Percentiles rank a stretch among this genome's conserved stretches.
Conservation (phyloP, 768 basidiomycete genomes). For the Xerocomus spinulosus region DNA sequence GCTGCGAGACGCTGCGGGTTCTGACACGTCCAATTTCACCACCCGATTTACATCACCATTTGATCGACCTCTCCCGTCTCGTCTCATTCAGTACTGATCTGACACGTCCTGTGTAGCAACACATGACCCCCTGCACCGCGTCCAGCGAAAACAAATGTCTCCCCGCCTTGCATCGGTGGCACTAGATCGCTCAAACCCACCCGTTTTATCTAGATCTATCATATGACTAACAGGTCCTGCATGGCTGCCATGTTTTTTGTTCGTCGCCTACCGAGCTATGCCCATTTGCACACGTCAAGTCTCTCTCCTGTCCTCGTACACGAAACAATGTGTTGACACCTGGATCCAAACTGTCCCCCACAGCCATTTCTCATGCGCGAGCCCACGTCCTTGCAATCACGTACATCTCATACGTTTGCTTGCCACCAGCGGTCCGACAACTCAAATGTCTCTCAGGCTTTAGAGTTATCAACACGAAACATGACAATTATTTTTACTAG, state of each 20-base stretch:
- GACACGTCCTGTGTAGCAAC: slow-evolving; percentile 21
- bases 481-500: slow-evolving; percentile 8
- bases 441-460: slow-evolving; percentile 25
- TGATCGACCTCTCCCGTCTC: slow-evolving; percentile 18
- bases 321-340: slow-evolving; percentile 7
- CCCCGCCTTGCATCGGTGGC: slow-evolving; percentile 7
- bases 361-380: slow-evolving; percentile 24
- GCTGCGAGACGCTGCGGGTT: slow-evolving; percentile 18
- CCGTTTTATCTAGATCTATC: slow-evolving; percentile 2
- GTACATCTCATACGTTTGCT: slow-evolving; percentile 18
- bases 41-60: slow-evolving; percentile 19
- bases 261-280: slow-evolving; percentile 18
- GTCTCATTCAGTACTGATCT: slow-evolving; percentile 16
- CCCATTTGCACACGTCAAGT: slow-evolving; percentile 18
- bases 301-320: slow-evolving; percentile 4
- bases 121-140: slow-evolving; percentile 18
- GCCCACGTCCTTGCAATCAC: slow-evolving; percentile 22
- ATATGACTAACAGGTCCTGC: slow-evolving; percentile 2
- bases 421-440: slow-evolving; percentile 10
- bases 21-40: slow-evolving; percentile 27
- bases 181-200: slow-evolving; percentile 5
- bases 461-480: slow-evolving; percentile 14
- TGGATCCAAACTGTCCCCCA: background rate
- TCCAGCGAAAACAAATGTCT: background rate
- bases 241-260: slow-evolving; percentile 15